phyloP scores from a whole-genome alignment of 2,329 filamentous ascomycete species.

The Xylaria sp. region DNA sequence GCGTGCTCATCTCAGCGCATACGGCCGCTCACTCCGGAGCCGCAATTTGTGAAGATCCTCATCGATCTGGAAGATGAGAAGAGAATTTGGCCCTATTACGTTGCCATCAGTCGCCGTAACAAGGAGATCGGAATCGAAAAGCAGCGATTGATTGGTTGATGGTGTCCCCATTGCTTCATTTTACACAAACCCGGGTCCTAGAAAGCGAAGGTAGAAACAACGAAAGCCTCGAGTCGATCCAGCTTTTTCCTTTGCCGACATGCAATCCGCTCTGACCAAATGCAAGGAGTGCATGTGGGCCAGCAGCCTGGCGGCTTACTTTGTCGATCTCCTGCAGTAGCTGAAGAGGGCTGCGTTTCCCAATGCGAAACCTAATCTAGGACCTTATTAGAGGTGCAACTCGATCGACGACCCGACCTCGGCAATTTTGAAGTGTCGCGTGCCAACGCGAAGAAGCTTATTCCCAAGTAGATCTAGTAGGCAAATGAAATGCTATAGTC shows the following conservation, averaged over 20 bases:
- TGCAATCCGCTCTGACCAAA: not conserved
- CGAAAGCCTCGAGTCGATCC: not conserved
- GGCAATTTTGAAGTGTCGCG: not conserved
- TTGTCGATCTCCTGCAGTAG: conserved; percentile 1
- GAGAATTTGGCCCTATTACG: too few species aligned
- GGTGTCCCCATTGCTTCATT: too few species aligned
- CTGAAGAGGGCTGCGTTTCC: not conserved
- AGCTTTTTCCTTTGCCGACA: not conserved
- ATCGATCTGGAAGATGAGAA: too few species aligned
- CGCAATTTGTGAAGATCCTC: too few species aligned
- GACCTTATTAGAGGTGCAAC: not conserved
- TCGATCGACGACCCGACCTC: not conserved
- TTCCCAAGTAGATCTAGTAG: not conserved
- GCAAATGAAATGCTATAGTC: not conserved
- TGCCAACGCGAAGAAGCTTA: not conserved
- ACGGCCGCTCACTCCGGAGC: too few species aligned
- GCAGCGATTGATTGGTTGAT: too few species aligned
- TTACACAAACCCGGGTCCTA: too few species aligned
- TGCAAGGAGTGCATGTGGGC: not conserved
- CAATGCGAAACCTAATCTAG: not conserved
- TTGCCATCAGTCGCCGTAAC: too few species aligned
- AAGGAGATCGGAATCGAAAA: too few species aligned
- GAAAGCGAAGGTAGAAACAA: too few species aligned
- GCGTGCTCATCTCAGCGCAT: too few species aligned
- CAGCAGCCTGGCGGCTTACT: not conserved